Conservation (phyloP, 2,329 filamentous ascomycete species). For the Zymoseptoria pseudotritici region DNA sequence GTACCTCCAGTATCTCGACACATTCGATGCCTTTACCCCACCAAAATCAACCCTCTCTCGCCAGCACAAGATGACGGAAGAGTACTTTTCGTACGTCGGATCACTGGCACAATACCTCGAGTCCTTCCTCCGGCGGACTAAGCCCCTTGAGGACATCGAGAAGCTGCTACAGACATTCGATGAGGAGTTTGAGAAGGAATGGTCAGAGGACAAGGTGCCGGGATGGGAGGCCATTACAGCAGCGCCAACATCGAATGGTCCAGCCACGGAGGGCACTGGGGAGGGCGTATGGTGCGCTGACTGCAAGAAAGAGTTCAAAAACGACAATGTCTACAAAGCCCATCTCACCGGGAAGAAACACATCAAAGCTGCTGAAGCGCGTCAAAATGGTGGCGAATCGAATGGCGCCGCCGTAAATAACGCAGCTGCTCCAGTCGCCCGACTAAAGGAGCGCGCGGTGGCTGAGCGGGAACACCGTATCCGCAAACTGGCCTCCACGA, state of each 20-base stretch:
- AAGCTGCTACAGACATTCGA: constrained; percentile 71
- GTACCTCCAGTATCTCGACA: constrained; percentile 87
- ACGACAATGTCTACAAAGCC: constrained; percentile 85
- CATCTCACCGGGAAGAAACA: constrained; percentile 92
- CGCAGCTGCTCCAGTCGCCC: constrained; percentile 23
- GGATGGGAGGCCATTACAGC: constrained; percentile 60
- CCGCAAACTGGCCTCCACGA: constrained; percentile 68
- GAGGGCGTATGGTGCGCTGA: constrained; percentile 82
- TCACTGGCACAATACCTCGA: constrained; percentile 78
- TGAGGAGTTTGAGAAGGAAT: constrained; percentile 73
- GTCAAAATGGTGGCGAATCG: constrained; percentile 34
- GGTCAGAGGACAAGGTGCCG: constrained; percentile 70
- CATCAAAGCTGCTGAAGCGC: constrained; percentile 68
- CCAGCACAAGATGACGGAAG: constrained; percentile 79
- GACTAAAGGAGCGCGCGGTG: constrained; percentile 80
- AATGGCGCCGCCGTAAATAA: constrained; percentile 15
- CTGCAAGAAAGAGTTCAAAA: constrained; percentile 92
- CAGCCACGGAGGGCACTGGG: constrained; percentile 47
- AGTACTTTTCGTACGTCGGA: constrained; percentile 84
- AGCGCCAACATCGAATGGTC: constrained; percentile 21
- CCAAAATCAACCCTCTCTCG: constrained; percentile 68
- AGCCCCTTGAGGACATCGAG: constrained; percentile 78
- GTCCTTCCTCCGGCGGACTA: constrained; percentile 73
- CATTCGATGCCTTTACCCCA: constrained; percentile 78
- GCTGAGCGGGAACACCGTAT: constrained; percentile 83